These are phyloP conservation scores for Trametes cingulata DNA, from an alignment of 768 basidiomycete genomes.

Conservation along the genomic window DNA sequence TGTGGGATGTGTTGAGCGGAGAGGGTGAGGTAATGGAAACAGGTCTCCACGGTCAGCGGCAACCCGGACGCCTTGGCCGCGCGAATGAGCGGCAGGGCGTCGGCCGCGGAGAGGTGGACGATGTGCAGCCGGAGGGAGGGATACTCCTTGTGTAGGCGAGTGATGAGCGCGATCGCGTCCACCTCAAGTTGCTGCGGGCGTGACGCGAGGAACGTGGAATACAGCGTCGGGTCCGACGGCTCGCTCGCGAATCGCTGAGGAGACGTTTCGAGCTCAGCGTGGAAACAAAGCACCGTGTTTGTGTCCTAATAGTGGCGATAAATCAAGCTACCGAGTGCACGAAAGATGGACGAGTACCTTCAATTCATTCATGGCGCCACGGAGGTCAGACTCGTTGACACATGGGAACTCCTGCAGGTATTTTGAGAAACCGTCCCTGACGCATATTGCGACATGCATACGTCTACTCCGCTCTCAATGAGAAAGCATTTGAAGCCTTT, in stretches of 20 bases:
- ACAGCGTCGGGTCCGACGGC: slow-evolving; percentile 49
- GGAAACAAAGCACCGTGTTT: slow-evolving; percentile 79
- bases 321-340: neutral
- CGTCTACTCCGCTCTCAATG: slow-evolving; percentile 94
- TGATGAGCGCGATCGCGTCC: slow-evolving; percentile 79
- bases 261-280: slow-evolving; percentile 78
- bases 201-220: slow-evolving; percentile 83
- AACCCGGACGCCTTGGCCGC: slow-evolving; percentile 63
- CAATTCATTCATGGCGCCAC: slow-evolving; percentile 69
- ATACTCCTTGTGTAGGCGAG: slow-evolving; percentile 57
- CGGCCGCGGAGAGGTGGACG: slow-evolving; percentile 89
- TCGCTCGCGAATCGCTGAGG: slow-evolving; percentile 23
- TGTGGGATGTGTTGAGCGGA: slow-evolving; percentile 70
- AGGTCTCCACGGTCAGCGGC: slow-evolving; percentile 91
- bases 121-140: slow-evolving; percentile 85
- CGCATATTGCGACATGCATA: slow-evolving; percentile 33
- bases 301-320: slow-evolving; percentile 47
- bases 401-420: slow-evolving; percentile 83
- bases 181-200: slow-evolving; percentile 81
- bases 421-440: neutral
- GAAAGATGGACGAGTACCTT: slow-evolving; percentile 47
- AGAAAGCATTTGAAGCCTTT: slow-evolving; percentile 98
- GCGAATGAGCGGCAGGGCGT: slow-evolving; percentile 75
- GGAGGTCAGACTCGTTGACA: slow-evolving; percentile 70
- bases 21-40: slow-evolving; percentile 93